Conservation (phyloP, 495 filamentous ascomycete genomes). For the Aspergillus cavernicola region DNA sequence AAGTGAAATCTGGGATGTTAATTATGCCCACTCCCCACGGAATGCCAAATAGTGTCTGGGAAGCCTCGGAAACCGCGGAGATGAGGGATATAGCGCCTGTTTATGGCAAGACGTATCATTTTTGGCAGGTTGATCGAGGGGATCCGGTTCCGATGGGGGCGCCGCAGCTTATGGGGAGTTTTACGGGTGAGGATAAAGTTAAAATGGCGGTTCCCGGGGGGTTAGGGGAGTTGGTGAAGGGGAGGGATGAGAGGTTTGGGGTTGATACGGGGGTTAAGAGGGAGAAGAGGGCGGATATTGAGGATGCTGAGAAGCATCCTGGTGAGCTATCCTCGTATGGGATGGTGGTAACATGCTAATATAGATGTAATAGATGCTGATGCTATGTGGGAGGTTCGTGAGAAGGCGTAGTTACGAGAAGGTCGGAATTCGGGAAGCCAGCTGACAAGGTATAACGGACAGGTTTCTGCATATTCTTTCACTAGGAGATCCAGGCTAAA, state of each 20-base stretch:
- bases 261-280: not conserved
- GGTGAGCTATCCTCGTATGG: not conserved
- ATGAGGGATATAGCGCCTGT: slow-evolving; percentile 69
- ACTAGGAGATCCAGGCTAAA: no score
- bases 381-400: not conserved
- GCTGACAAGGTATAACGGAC: not conserved
- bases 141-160: slow-evolving; percentile 68
- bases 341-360: not conserved
- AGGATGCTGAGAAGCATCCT: slow-evolving; percentile 3
- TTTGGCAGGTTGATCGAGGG: slow-evolving; percentile 86
- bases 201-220: slow-evolving; percentile 36
- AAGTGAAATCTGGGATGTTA: slow-evolving; percentile 83
- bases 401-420: no score
- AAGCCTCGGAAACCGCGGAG: slow-evolving; percentile 70
- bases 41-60: slow-evolving; percentile 60
- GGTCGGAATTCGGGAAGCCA: not conserved
- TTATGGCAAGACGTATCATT: slow-evolving; percentile 88
- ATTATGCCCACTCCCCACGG: slow-evolving; percentile 69
- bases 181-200: slow-evolving; percentile 55
- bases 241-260: slow-evolving; percentile 2
- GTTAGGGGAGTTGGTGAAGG: not conserved
- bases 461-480: not conserved
- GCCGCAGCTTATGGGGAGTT: slow-evolving; percentile 77
- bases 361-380: not conserved
- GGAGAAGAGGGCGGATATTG: slow-evolving; percentile 8